These are phyloP conservation scores for Microdochium nivale DNA, from an alignment of 2,329 filamentous ascomycete species.

Conservation along the genomic window DNA sequence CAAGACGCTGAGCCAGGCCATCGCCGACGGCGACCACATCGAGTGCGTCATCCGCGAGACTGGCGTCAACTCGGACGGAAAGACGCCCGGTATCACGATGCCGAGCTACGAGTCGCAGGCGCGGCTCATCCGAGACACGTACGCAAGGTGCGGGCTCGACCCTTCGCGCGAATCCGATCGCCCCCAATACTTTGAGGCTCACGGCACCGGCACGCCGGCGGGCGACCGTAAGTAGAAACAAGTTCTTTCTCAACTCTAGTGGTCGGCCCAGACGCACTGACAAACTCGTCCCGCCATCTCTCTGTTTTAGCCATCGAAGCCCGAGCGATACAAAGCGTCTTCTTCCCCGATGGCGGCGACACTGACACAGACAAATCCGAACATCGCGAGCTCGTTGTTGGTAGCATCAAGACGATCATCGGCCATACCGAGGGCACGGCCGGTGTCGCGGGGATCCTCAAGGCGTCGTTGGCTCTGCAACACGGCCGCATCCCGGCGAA, in stretches of 20 bases:
- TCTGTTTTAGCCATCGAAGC: conserved; percentile 8
- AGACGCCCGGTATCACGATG: conserved; percentile 29
- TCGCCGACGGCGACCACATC: conserved; percentile 16
- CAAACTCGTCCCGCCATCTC: neutral
- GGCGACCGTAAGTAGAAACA: conserved; percentile 7
- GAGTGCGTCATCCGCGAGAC: conserved; percentile 11
- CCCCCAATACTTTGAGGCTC: conserved; percentile 15
- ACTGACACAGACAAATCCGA: neutral
- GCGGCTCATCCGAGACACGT: conserved; percentile 18
- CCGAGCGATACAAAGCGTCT: conserved; percentile 8
- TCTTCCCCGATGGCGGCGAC: conserved; percentile 2
- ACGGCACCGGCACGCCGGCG: conserved; percentile 10
- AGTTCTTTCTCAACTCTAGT: neutral
- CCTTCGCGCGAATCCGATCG: conserved; percentile 2
- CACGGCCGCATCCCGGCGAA: conserved; percentile 15
- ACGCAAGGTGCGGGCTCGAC: conserved; percentile 19
- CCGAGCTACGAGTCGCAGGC: conserved; percentile 26
- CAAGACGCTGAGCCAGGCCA: conserved; percentile 31
- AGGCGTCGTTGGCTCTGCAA: conserved; percentile 6
- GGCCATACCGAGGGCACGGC: conserved; percentile 13
- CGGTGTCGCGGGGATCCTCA: conserved; percentile 11
- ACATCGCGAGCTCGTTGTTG: conserved; percentile 2
- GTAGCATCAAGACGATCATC: conserved; percentile 11
- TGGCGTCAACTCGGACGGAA: neutral
- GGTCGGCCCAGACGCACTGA: neutral